Percentiles rank a stretch among this genome's conserved stretches.
These are phyloP conservation scores for Gastrolobium bilobum DNA, from an alignment of 306 rosid species.

Conservation along the genomic window DNA sequence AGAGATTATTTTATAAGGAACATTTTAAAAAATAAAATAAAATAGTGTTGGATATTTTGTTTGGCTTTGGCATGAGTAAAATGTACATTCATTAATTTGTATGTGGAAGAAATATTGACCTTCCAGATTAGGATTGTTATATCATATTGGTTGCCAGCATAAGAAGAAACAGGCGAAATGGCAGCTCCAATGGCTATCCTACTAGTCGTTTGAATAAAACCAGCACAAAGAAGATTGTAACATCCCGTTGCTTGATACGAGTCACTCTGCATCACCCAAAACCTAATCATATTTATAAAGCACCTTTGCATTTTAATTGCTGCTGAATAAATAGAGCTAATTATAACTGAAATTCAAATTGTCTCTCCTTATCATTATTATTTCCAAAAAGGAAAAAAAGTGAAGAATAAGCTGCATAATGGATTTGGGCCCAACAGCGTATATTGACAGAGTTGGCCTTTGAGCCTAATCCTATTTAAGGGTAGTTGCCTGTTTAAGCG, in stretches of 20 bases:
- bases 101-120: slow-evolving; percentile 54
- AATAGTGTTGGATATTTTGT: not conserved
- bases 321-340: not conserved
- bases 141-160: slow-evolving; percentile 69
- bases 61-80: not conserved
- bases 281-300: not conserved
- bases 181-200: slow-evolving; percentile 95
- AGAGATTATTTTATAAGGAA: not conserved
- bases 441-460: not conserved
- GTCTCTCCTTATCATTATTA: not conserved
- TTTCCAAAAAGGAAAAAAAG: not conserved
- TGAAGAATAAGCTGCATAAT: not conserved
- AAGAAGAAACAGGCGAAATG: slow-evolving; percentile 83
- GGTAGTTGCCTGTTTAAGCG: too few species aligned
- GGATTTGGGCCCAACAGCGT: not conserved
- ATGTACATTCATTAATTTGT: slow-evolving; percentile 10
- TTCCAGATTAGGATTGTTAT: slow-evolving; percentile 90
- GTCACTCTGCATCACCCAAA: slow-evolving; percentile 67
- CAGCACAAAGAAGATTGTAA: slow-evolving; percentile 92
- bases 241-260: slow-evolving; percentile 86
- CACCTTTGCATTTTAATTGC: not conserved
- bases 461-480: not conserved
- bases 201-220: slow-evolving; percentile 84
- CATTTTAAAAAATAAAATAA: not conserved
- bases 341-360: not conserved